Percentiles rank a stretch among this genome's conserved stretches.
Conservation (phyloP, 176 grass and related monocot genomes). For the Cenchrus americanus region DNA sequence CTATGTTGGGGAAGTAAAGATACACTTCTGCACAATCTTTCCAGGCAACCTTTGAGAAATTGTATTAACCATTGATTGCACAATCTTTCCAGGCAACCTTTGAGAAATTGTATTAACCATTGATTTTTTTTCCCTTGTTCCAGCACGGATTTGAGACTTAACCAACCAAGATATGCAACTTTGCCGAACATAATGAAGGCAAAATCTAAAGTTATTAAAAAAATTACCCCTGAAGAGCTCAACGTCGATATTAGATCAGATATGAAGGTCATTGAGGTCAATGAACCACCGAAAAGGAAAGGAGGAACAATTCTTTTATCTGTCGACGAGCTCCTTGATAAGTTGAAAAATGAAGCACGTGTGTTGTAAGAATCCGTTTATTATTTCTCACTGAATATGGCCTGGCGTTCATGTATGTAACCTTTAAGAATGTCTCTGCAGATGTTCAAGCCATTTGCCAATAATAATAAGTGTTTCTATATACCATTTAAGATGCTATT, state of each 20-base stretch:
- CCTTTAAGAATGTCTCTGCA: conserved; percentile 6
- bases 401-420: not conserved
- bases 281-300: conserved; percentile 91
- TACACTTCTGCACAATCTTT: not conserved
- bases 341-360: conserved; percentile 74
- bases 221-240: conserved; percentile 69
- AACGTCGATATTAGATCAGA: conserved; percentile 80
- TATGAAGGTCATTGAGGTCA: conserved; percentile 64
- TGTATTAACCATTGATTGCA: not conserved
- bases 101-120: not conserved
- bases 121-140: not conserved
- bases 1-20: not conserved
- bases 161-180: conserved; percentile 91
- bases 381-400: not conserved
- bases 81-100: not conserved
- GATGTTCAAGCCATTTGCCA: not conserved
- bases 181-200: conserved; percentile 99
- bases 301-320: conserved; percentile 80
- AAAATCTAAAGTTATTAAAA: conserved; percentile 93
- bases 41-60: not conserved
- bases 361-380: conserved; percentile 54
- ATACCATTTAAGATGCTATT: conserved; percentile 2
- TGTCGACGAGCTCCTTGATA: conserved; percentile 80
- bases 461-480: conserved; percentile 66
- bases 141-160: conserved; percentile 92